A percentile compares a stretch with the other conserved stretches of the same genome.
These are phyloP conservation scores for Elsinoe arachidis DNA, from an alignment of 2,329 filamentous ascomycete species.

Conservation along the genomic window DNA sequence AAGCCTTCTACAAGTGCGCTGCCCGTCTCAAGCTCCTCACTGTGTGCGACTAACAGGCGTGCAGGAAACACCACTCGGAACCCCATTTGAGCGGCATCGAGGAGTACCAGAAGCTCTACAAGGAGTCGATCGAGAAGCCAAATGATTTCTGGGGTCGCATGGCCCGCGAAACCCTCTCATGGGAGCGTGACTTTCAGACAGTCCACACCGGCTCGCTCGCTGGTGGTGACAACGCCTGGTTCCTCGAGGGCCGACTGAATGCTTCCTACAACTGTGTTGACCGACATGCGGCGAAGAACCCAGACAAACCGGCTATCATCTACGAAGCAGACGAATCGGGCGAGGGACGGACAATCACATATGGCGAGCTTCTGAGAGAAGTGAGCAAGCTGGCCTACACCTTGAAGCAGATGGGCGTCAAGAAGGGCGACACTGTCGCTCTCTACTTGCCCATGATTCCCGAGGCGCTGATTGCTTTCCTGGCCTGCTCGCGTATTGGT, in stretches of 20 bases:
- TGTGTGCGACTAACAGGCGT: conserved; percentile 13
- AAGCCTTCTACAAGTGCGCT: conserved; percentile 41
- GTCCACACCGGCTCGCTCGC: conserved; percentile 67
- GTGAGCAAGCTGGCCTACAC: conserved; percentile 82
- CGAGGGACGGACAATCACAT: conserved; percentile 84
- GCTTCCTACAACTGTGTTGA: conserved; percentile 97
- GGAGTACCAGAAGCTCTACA: conserved; percentile 57
- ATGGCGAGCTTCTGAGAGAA: conserved; percentile 84
- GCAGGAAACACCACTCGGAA: conserved; percentile 50
- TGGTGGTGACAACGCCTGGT: conserved; percentile 86
- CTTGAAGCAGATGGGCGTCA: conserved; percentile 89
- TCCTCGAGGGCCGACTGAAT: conserved; percentile 85
- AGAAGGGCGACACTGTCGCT: conserved; percentile 94
- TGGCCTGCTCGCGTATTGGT: conserved; percentile 86
- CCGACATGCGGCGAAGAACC: conserved; percentile 90
- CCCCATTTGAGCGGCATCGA: conserved; percentile 52
- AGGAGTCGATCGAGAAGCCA: conserved; percentile 82
- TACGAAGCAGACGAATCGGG: conserved; percentile 91
- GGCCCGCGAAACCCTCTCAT: conserved; percentile 82
- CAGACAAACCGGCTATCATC: conserved; percentile 89
- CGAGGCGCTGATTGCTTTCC: conserved; percentile 81
- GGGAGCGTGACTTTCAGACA: conserved; percentile 86
- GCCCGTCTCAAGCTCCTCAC: conserved; percentile 17
- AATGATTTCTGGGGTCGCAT: conserved; percentile 80
- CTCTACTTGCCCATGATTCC: conserved; percentile 99